Evolutionary conservation across 805 yeast genomes (phyloP).

Genomic region (Teunomyces atbi): DNA sequence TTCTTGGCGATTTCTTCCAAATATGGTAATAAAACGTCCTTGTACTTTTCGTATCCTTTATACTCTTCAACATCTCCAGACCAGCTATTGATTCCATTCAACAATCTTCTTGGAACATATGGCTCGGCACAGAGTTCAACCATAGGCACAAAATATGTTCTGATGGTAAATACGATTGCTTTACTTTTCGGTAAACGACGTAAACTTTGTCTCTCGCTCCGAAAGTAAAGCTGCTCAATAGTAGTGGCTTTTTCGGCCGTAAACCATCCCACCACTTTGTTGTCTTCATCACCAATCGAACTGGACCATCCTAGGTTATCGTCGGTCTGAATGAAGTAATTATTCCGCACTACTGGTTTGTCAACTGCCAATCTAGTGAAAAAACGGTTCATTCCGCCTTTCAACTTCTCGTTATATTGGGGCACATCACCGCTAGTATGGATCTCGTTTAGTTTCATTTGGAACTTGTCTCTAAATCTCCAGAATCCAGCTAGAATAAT

Average conservation of each 20-base stretch:
- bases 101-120: conserved; percentile 56
- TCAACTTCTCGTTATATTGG: conserved; percentile 55
- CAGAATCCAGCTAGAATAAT: conserved; percentile 68
- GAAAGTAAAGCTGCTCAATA: conserved; percentile 48
- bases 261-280: conserved; percentile 53
- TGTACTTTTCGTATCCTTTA: conserved; percentile 55
- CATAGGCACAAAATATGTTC: conserved; percentile 62
- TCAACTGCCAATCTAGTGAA: conserved; percentile 56
- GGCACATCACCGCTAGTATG: conserved; percentile 72
- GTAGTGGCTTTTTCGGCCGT: conserved; percentile 53
- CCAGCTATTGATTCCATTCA: conserved; percentile 62
- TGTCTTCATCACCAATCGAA: conserved; percentile 57
- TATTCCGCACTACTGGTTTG: conserved; percentile 64
- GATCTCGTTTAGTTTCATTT: conserved; percentile 53
- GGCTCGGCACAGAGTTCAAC: conserved; percentile 57
- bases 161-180: conserved; percentile 55
- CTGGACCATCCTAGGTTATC: conserved; percentile 61
- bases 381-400: conserved; percentile 65
- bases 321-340: conserved; percentile 65
- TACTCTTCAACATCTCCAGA: conserved; percentile 56
- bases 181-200: conserved; percentile 61
- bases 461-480: conserved; percentile 61
- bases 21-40: conserved; percentile 55
- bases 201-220: conserved; percentile 65
- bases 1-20: conserved; percentile 46